Evolutionary conservation across 164 flowering plant species (phyloP), one percentile per base, ranked within the genome.

Genomic region (Macadamia tetraphylla): DNA sequence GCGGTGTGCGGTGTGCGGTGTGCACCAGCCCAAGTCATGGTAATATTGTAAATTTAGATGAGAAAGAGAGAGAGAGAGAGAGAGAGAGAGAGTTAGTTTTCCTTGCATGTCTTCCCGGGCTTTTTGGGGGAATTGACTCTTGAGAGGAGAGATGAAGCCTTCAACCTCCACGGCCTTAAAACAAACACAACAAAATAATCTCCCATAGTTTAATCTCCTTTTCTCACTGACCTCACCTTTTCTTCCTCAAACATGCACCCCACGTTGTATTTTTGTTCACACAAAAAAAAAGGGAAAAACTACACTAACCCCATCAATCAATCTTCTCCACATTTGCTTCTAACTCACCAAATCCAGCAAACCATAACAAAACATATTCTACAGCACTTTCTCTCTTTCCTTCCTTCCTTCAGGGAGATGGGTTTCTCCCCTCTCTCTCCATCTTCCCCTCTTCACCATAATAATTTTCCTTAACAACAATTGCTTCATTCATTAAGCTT

Each of bases 171-270:
- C 67, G 67, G 56, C 63, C 67, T 18, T 43, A n/a, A 68, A 77
- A 71, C 66, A 29, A 53, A 67, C 53, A 30, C 57, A 66, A 56
- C 69, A 70, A 70, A 63, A 32, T 8, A 61, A 52, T 65, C 67
- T 23, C 60, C 17, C 4, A 9, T 67, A 30, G 64, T 58, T 57
- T 69, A 72, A 12, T 69, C 63, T 31, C 49, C 43, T 49, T 15
- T 68, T 58, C n/a, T 60, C 49, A 52, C 55, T 48, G 18, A 15
- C 66, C 64, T 61, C 69, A 11, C 66, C 40, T 32, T 63, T 57
- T 29, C 70, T 49, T 68, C 40, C 60, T 52, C 64, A 70, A 75
- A 82, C 78, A 78, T 76, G 81, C 80, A 77, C 81, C 84, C 73
- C 81, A 81, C 86, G 69, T 79, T 76, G 72, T 49, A 15, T 67